Base-by-base conservation (phyloP, 2,329 filamentous ascomycete species). In the Colletotrichum paranaense region DNA sequence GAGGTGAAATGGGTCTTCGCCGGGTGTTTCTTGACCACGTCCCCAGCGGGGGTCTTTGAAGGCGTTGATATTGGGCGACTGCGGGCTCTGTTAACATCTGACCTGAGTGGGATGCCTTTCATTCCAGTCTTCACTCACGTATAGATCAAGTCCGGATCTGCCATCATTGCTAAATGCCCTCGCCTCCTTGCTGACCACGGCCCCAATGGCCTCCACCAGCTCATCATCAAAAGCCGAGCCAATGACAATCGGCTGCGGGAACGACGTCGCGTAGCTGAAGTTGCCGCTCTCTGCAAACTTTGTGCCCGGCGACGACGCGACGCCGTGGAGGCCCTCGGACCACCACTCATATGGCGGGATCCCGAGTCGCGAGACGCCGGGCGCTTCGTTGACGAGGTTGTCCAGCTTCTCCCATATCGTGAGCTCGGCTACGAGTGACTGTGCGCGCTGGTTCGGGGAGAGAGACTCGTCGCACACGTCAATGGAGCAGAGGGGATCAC, bases 21-120 rank as follows among this genome's bases (percentile, higher is more conserved):
- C 89, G 0, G 90, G 89, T 0, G 90, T 91, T 77, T 92, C 89
- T 74, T 88, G 85, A 0, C 90, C 90, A 9, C 90, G 83, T 1
- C 90, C 90, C 90, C 90, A 91, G 30, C 91, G 83, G 0, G 91
- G 90, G 77, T 92, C 90, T 49, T 87, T 87, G 82, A 89, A 93
- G 0, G 89, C 86, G 76, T 92, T 93, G 79, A 93, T 91, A 77
- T 93, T 92, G 0, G 92, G 92, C 0, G 92, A 91, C 70, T 73
- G 1, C 0, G 14, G 24, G 5, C 28, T 42, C 19, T 14, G 16
- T 66, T 5, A 66, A 32, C 32, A 57, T 53, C 3, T 42, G 8
- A 9, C 28, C 3, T 35, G 9, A 19, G n/a, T 14, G 30, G 3
- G 1, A 14, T 5, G 42, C 8, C 30, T 4, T 5, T 24, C 5